These are phyloP conservation scores for Casaregolazyma lundiana DNA, from an alignment of 1,139 yeast genomes.

Conservation along the genomic window DNA sequence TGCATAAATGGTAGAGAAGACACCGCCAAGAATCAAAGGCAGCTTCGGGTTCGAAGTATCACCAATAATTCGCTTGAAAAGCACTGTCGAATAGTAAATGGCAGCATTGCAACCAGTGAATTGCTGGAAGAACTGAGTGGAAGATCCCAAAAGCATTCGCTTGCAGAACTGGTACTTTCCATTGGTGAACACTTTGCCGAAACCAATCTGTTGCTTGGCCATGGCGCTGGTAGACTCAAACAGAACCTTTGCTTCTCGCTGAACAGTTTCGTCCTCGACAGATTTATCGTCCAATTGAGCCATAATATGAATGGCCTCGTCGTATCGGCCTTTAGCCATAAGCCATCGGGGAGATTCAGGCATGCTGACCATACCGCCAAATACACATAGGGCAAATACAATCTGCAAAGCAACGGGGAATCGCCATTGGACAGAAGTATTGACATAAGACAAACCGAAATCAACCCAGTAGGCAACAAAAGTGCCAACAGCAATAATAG, in stretches of 20 bases:
- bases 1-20: conserved; percentile 50
- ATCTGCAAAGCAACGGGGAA: conserved; percentile 39
- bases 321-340: conserved; percentile 39
- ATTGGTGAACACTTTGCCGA: conserved; percentile 50
- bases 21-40: conserved; percentile 53
- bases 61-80: conserved; percentile 44
- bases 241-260: conserved; percentile 21
- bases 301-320: conserved; percentile 38
- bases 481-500: conserved; percentile 69
- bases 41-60: conserved; percentile 43
- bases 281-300: conserved; percentile 35
- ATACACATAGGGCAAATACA: conserved; percentile 26
- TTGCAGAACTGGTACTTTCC: conserved; percentile 42
- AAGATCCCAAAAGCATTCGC: conserved; percentile 50
- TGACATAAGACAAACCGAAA: conserved; percentile 46
- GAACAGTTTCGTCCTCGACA: conserved; percentile 22
- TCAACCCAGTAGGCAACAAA: conserved; percentile 71
- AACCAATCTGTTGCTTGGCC: conserved; percentile 19
- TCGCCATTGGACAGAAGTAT: conserved; percentile 46
- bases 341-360: conserved; percentile 54
- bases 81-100: conserved; percentile 39
- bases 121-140: conserved; percentile 46
- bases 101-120: conserved; percentile 70
- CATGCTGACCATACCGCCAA: conserved; percentile 26
- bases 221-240: conserved; percentile 23